phyloP scores from a whole-genome alignment of 139 green algal species.

The Gonium pectorale region DNA sequence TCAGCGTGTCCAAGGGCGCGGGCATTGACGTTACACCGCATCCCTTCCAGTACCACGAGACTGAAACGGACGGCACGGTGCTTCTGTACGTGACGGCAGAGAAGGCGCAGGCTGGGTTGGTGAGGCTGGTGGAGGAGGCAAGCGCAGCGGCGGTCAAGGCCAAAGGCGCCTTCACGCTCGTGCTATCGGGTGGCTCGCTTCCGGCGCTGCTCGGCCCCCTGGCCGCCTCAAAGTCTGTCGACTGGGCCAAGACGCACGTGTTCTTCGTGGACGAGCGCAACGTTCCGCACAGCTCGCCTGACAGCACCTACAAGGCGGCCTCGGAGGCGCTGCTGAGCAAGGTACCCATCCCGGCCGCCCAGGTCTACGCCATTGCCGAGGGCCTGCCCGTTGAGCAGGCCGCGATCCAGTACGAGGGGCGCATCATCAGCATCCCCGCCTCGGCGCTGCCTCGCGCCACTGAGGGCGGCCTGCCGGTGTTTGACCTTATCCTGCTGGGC shows the following conservation, averaged over 20 bases:
- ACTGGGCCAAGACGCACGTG: conserved; percentile 84
- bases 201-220: conserved; percentile 71
- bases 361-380: conserved; percentile 74
- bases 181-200: conserved; percentile 86
- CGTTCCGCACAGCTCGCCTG: conserved; percentile 76
- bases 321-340: conserved; percentile 80
- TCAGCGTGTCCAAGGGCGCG: conserved; percentile 77
- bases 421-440: conserved; percentile 69
- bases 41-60: conserved; percentile 75
- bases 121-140: conserved; percentile 62
- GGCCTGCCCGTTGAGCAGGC: conserved; percentile 57
- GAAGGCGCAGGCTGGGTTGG: conserved; percentile 62
- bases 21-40: conserved; percentile 69
- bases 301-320: conserved; percentile 86
- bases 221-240: conserved; percentile 54
- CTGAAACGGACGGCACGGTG: conserved; percentile 57
- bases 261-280: conserved; percentile 91
- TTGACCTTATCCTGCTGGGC: conserved; percentile 94
- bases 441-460: conserved; percentile 71
- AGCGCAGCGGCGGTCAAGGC: conserved; percentile 72
- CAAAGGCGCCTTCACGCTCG: conserved; percentile 86
- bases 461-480: conserved; percentile 72
- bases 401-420: conserved; percentile 78
- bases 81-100: conserved; percentile 61
- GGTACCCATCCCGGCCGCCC: conserved; percentile 71